Conservation (phyloP, 306 rosid genomes). For the Pterocarpus macrocarpus region DNA sequence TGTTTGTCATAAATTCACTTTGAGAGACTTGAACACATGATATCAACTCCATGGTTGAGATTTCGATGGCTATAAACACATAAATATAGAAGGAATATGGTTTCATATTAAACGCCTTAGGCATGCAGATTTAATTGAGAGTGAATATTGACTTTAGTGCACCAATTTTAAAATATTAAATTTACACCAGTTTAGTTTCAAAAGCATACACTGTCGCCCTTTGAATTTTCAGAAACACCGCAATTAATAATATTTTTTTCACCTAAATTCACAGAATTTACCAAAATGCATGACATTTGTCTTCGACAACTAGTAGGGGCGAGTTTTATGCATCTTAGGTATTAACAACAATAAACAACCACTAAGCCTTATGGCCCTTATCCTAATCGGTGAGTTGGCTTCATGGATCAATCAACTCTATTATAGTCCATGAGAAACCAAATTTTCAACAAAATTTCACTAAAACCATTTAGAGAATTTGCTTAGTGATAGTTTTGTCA, state of each 20-base stretch:
- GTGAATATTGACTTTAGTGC: neutral
- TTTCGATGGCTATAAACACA: slow-evolving; percentile 22
- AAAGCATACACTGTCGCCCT: neutral
- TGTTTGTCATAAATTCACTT: neutral
- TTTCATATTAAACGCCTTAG: neutral
- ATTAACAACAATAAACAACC: neutral
- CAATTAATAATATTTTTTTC: neutral
- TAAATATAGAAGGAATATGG: neutral
- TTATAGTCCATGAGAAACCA: too few species aligned
- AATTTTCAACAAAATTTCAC: too few species aligned
- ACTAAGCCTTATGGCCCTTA: neutral
- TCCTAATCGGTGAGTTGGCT: neutral
- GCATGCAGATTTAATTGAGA: slow-evolving; percentile 1
- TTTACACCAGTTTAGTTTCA: neutral
- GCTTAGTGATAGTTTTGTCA: too few species aligned
- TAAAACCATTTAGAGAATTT: too few species aligned
- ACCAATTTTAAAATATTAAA: neutral
- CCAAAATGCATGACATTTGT: neutral
- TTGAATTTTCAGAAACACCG: neutral
- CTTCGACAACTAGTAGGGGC: too few species aligned
- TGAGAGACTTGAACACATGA: slow-evolving; percentile 24
- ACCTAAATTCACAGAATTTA: neutral
- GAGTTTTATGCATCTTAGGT: neutral
- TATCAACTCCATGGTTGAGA: slow-evolving; percentile 22
- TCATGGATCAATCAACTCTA: neutral